phyloP scores from a whole-genome alignment of 1,284 basidiomycete species.

The Rhodotorula sp. region DNA sequence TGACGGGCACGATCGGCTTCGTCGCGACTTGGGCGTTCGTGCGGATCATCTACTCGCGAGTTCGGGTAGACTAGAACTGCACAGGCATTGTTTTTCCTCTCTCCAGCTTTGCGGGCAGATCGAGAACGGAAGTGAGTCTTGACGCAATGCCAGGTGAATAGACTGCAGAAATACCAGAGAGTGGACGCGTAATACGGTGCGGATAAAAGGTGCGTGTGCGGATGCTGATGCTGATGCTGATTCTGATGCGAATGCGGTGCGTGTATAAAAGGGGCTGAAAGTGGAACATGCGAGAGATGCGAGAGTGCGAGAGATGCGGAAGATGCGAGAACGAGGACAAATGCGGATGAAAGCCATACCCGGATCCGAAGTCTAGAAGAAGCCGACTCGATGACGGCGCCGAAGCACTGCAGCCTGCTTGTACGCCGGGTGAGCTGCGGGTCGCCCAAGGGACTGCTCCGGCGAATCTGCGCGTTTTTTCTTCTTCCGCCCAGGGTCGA shows the following conservation, averaged over 20 bases:
- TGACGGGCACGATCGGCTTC: conserved; percentile 64
- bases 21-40: conserved; percentile 70
- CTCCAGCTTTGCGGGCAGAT: neutral
- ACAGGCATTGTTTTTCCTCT: neutral
- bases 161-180: too few relatives aligned
- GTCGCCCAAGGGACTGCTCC: neutral
- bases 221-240: too few relatives aligned
- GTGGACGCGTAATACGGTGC: too few relatives aligned
- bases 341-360: too few relatives aligned
- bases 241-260: too few relatives aligned
- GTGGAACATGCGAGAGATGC: too few relatives aligned
- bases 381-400: neutral
- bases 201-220: too few relatives aligned
- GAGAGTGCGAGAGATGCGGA: too few relatives aligned
- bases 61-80: neutral
- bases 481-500: conserved; percentile 16
- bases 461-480: too few relatives aligned
- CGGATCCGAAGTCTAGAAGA: too few relatives aligned
- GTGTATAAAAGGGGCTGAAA: too few relatives aligned
- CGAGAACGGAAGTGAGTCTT: neutral
- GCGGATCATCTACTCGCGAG: conserved; percentile 64
- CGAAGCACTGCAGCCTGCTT: neutral
- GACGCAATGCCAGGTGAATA: neutral
- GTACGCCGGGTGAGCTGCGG: neutral
- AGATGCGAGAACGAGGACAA: too few relatives aligned